Evolutionary conservation across 2,329 filamentous ascomycete species (phyloP).

Genomic region (Seiridium unicorne): DNA sequence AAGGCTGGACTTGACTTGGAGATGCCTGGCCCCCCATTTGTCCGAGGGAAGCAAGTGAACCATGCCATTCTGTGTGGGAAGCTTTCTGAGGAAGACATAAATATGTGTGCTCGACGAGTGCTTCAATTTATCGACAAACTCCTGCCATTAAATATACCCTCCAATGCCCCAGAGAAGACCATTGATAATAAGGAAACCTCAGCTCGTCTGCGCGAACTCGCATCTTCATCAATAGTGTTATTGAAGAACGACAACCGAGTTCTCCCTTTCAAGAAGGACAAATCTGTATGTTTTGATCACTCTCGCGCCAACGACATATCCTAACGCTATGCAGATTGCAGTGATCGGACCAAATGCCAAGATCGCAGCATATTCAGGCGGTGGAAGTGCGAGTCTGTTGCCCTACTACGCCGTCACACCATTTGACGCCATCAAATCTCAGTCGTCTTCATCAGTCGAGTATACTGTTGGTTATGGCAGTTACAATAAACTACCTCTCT

Average conservation of each 20-base stretch:
- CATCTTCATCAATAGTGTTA: slow-evolving; percentile 68
- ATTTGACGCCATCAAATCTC: slow-evolving; percentile 62
- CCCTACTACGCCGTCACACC: slow-evolving; percentile 70
- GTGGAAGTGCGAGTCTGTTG: slow-evolving; percentile 59
- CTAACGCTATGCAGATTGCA: slow-evolving; percentile 35
- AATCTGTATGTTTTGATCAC: slow-evolving; percentile 40
- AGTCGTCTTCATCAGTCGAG: slow-evolving; percentile 59
- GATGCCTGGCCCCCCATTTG: slow-evolving; percentile 56
- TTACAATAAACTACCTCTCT: slow-evolving; percentile 60
- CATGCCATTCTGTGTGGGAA: slow-evolving; percentile 56
- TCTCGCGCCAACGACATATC: too few relatives aligned
- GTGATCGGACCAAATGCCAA: slow-evolving; percentile 58
- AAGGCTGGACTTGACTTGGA: slow-evolving; percentile 59
- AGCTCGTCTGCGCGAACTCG: slow-evolving; percentile 62
- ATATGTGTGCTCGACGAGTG: slow-evolving; percentile 55
- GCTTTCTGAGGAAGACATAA: slow-evolving; percentile 50
- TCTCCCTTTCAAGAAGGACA: slow-evolving; percentile 62
- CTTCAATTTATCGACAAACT: too few relatives aligned
- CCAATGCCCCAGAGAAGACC: slow-evolving; percentile 50
- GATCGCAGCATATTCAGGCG: slow-evolving; percentile 56
- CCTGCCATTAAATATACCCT: slow-evolving; percentile 43
- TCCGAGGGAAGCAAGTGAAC: slow-evolving; percentile 46
- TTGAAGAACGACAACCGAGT: slow-evolving; percentile 68
- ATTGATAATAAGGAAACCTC: slow-evolving; percentile 60
- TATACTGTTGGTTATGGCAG: slow-evolving; percentile 62